Conservation (phyloP, 2,329 filamentous ascomycete species). For the Podosphaera fusca region DNA sequence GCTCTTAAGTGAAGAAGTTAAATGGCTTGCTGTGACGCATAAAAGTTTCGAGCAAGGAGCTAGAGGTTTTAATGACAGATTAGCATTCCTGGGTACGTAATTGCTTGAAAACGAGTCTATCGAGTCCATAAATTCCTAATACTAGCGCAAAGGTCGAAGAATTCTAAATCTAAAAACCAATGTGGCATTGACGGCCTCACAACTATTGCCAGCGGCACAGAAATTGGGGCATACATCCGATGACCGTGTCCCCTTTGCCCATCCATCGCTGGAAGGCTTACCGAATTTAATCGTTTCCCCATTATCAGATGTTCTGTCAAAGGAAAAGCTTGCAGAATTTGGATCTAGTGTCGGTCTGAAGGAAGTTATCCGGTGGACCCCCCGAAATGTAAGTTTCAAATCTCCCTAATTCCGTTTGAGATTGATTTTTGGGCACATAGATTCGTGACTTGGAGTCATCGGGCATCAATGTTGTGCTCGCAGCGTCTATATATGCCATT, state of each 20-base stretch:
- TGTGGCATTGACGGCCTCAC: conserved; percentile 30
- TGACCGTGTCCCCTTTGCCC: conserved; percentile 35
- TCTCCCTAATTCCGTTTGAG: neutral
- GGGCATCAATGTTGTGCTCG: conserved; percentile 51
- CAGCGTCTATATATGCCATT: conserved; percentile 62
- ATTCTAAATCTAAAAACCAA: conserved; percentile 36
- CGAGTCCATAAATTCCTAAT: neutral
- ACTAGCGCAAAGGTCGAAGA: conserved; percentile 28
- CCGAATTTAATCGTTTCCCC: conserved; percentile 42
- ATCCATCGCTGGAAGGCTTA: conserved; percentile 48
- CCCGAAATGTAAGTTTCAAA: conserved; percentile 37
- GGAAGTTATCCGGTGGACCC: conserved; percentile 71
- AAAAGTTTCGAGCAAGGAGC: conserved; percentile 95
- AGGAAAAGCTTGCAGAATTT: conserved; percentile 41
- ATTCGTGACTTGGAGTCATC: conserved; percentile 46
- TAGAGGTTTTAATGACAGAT: conserved; percentile 78
- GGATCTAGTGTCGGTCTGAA: conserved; percentile 48
- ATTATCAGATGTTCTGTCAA: conserved; percentile 37
- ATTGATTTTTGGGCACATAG: conserved; percentile 16
- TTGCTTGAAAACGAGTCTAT: neutral
- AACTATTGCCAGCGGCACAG: conserved; percentile 8
- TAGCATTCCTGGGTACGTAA: conserved; percentile 62
- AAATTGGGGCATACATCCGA: conserved; percentile 17
- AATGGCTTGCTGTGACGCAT: conserved; percentile 92
- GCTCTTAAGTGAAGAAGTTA: conserved; percentile 69